Evolutionary conservation across 2,329 filamentous ascomycete species (phyloP).

Genomic region (Colletotrichum spinosum): DNA sequence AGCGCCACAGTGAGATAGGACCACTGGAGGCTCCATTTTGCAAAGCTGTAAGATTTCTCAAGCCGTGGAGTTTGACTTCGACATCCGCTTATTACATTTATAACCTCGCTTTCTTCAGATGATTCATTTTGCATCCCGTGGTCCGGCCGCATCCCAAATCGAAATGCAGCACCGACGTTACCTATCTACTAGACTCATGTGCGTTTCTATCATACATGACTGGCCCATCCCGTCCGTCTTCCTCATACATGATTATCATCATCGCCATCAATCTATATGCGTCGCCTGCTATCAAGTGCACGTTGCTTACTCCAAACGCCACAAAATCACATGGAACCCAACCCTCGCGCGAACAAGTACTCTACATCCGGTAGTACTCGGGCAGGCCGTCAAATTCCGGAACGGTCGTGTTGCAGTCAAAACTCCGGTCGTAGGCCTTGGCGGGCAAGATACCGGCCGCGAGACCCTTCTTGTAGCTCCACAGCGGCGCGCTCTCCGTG

Average conservation of each 20-base stretch:
- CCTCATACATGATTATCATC: constrained; percentile 1
- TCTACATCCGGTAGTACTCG: constrained; percentile 58
- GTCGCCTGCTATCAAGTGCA: constrained; percentile 1
- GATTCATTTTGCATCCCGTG: not conserved
- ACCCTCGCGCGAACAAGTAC: not conserved
- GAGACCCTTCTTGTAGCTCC: constrained; percentile 89
- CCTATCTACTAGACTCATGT: constrained; percentile 21
- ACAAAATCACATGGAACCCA: constrained; percentile 15
- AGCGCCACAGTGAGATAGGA: no score
- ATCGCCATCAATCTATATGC: constrained; percentile 10
- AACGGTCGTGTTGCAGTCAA: constrained; percentile 72
- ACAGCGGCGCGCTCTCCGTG: constrained; percentile 86
- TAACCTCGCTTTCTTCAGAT: no score
- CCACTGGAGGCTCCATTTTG: no score
- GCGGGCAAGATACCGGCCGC: constrained; percentile 82
- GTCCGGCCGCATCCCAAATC: not conserved
- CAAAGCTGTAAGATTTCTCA: no score
- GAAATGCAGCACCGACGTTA: not conserved
- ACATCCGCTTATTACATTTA: no score
- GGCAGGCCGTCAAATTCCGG: constrained; percentile 65
- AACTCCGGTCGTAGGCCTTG: constrained; percentile 78
- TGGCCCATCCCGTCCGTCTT: not conserved
- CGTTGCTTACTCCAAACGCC: constrained; percentile 23
- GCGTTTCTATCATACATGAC: constrained; percentile 27
- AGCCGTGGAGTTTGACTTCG: no score